Conservation (phyloP, 495 filamentous ascomycete species). For the Sphaerosporella brunnea region DNA sequence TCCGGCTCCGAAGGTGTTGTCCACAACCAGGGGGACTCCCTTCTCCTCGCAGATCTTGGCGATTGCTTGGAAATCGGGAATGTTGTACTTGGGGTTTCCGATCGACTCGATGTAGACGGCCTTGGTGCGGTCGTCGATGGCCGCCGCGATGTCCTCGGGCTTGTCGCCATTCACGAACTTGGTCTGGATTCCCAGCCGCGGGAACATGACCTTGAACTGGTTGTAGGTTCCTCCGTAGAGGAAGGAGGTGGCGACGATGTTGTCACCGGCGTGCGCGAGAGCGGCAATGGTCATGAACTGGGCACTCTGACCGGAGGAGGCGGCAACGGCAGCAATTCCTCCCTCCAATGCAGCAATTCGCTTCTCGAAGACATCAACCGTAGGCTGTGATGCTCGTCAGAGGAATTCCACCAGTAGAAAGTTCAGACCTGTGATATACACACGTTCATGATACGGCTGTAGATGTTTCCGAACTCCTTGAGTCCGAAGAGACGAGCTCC, state of each 20-base stretch:
- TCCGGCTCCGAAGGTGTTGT: conserved; percentile 96
- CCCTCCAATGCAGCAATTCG: conserved; percentile 90
- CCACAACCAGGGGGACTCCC: conserved; percentile 74
- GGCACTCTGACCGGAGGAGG: conserved; percentile 79
- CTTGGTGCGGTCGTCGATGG: conserved; percentile 92
- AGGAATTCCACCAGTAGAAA: background rate
- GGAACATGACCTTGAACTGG: conserved; percentile 85
- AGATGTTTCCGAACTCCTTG: conserved; percentile 95
- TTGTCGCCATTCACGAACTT: conserved; percentile 81
- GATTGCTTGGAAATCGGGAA: conserved; percentile 76
- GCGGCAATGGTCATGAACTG: conserved; percentile 87
- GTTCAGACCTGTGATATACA: conserved; percentile 16
- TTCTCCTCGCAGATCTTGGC: conserved; percentile 60
- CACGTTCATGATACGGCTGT: conserved; percentile 91
- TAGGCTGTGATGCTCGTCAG: conserved; percentile 45
- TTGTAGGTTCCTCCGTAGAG: conserved; percentile 97
- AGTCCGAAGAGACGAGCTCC: conserved; percentile 91
- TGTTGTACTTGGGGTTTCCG: conserved; percentile 89
- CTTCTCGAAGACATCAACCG: conserved; percentile 96
- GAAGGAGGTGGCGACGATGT: conserved; percentile 85
- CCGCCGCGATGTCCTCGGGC: conserved; percentile 60
- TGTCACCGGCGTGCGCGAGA: conserved; percentile 72
- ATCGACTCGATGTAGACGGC: conserved; percentile 92
- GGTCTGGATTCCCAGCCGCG: conserved; percentile 69
- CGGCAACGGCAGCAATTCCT: conserved; percentile 74